Evolutionary conservation across 805 yeast species (phyloP), one percentile per base, ranked within the genome.

Genomic region (Saccharomycopsis babjevae): DNA sequence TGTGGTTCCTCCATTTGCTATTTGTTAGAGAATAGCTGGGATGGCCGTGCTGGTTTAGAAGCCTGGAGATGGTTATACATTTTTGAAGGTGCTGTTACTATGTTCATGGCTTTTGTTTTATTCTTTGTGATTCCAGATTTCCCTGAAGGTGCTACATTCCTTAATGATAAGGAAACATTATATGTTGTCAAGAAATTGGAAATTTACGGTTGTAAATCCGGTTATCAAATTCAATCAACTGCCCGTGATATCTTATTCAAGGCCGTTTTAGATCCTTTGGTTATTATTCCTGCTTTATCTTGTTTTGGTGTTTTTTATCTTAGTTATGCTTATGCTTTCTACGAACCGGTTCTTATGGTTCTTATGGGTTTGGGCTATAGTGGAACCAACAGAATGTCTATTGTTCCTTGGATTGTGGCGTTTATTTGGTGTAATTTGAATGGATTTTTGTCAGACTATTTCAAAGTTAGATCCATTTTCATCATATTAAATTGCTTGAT

Each of bases 271-370:
- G 90, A 86, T 68, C 79, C 82, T 69, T 72, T 81, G 64, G 71
- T 85, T 40, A 80, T 82, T 76, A 62, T 81, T 52, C 79, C 83
- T 22, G 87, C 85, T 1, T 70, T 85, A 63, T 76, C 77, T 66
- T 86, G 85, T 73, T 85, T 86, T 70, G 83, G 85, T 36, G 74
- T 81, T 59, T 79, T 86, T 67, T 80, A 85, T 62, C 88, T 89
- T n/a, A 79, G 88, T 22, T 86, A 86, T 67, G 86, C 89, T 40
- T 85, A 85, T 67, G 89, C 90, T n/a, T 85, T 82, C 71, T 86
- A 86, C 68, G 85, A 89, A 20, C 84, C 89, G 54, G 77, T 86
- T 36, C 84, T 85, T 68, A 83, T 85, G 70, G 74, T 73, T 57
- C 72, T 79, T 50, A 75, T 86, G 74, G 85, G 87, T 25, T 81